Evolutionary conservation across 805 yeast genomes (phyloP), one percentile per base, ranked within the genome.

Genomic region (Ascoidea asiatica): DNA sequence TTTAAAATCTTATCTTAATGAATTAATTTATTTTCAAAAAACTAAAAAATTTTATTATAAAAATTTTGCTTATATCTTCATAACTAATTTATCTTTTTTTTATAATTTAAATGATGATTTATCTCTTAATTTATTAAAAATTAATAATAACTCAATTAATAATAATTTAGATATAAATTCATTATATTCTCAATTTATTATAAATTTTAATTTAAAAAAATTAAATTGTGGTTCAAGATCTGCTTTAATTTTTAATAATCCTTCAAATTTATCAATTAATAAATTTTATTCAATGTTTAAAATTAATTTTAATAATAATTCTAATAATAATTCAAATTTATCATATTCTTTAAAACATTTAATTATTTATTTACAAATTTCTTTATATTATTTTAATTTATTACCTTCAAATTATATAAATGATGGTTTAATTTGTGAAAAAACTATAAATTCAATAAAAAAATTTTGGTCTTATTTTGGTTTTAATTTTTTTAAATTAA

Each of bases 391-490:
- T 59, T 89, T 83, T 60, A 83, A 79, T 45, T 60, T 87, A 38
- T 66, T 87, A 13, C 81, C 78, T 43, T 78, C 85, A 0, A 63
- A 63, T 29, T 77, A 72, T 50, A 29, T 29, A 11, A 84, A 85
- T 46, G 97, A 92, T 61, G 97, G 98, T 0, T 63, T 90, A 15
- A 63, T 88, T 2, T 90, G 97, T 58, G 74, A 77, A 46, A 69
- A 72, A 46, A 90, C 98, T 0, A 81, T 80, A 48, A 68, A 62
- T 19, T 94, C 94, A 0, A 71, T 87, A 20, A 54, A 59, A 2
- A 66, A 69, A 40, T 90, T 97, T 97, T 90, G 97, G 97, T 68
- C 67, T 36, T 57, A 75, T 35, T 72, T 81, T 50, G 95, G 95
- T 0, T 60, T 66, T 4, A 66, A 69, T 4, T 75, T 57, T 41